A percentile compares a stretch with the other conserved stretches of the same genome.
Conservation (phyloP, 306 rosid species). For the Morella rubra region DNA sequence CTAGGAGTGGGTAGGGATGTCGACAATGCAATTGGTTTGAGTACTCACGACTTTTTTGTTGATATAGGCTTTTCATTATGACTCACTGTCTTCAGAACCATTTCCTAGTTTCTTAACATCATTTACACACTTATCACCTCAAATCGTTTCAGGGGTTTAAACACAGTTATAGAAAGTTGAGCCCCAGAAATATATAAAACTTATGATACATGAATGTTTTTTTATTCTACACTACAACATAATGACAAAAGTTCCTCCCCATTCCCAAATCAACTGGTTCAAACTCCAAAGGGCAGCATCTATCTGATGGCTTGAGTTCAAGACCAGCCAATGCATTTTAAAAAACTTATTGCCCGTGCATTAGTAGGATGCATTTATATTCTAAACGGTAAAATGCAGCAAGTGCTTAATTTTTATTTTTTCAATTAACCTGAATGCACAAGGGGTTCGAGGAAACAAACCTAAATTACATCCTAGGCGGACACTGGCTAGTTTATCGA, state of each 20-base stretch:
- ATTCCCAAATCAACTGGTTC: not conserved
- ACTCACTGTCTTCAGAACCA: not conserved
- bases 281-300: not conserved
- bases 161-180: not conserved
- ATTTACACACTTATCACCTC: not conserved
- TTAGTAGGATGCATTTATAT: not conserved
- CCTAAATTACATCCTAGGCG: slow-evolving; percentile 3
- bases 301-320: not conserved
- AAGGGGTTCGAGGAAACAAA: not conserved
- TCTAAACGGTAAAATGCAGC: not conserved
- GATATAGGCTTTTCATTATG: not conserved
- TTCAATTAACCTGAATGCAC: not conserved
- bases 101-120: not conserved
- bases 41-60: not conserved
- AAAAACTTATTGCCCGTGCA: not conserved
- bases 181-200: not conserved
- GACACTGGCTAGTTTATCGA: not conserved
- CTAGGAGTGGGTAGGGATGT: too few relatives aligned
- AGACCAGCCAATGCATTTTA: not conserved
- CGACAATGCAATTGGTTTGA: too few relatives aligned
- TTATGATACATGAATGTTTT: not conserved
- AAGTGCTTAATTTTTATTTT: not conserved
- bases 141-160: not conserved
- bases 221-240: not conserved
- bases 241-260: not conserved